phyloP scores from a whole-genome alignment of 78 protist genomes.

The Dictyostelium purpureum region DNA sequence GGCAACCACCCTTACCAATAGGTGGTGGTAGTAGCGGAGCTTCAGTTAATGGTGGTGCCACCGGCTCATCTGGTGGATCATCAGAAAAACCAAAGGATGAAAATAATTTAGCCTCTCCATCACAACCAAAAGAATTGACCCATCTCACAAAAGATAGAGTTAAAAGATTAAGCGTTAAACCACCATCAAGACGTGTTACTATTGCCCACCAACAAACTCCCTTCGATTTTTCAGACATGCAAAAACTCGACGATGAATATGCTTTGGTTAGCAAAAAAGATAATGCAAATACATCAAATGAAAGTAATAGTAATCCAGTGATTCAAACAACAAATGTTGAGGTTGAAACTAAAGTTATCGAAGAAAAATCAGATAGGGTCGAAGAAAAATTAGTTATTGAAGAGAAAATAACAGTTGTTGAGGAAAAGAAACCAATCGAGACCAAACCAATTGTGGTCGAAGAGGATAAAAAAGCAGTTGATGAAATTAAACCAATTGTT shows the following conservation, averaged over 20 bases:
- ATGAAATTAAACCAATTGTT: not conserved
- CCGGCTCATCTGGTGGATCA: not conserved
- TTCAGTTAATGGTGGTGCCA: not conserved
- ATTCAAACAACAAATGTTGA: no score
- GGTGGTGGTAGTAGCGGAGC: not conserved
- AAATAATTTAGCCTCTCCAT: not conserved
- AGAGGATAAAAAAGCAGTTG: not conserved
- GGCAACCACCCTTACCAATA: no score
- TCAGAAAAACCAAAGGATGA: no score
- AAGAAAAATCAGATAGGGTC: no score
- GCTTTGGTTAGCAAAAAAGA: no score
- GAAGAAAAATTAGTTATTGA: no score
- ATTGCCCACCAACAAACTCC: not conserved
- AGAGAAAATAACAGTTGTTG: not conserved
- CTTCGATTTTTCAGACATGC: not conserved
- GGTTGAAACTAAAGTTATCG: no score
- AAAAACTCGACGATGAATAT: not conserved
- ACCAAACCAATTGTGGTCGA: not conserved
- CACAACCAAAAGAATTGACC: not conserved
- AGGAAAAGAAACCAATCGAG: not conserved
- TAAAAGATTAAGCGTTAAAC: slow-evolving; percentile 14
- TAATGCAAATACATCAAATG: no score
- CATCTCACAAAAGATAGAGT: slow-evolving; percentile 11
- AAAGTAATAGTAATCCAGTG: no score
- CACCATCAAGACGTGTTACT: slow-evolving; percentile 25